A percentile compares a stretch with the other conserved stretches of the same genome.
phyloP scores from a whole-genome alignment of 2,329 filamentous ascomycete species.

The Knufia fluminis region DNA sequence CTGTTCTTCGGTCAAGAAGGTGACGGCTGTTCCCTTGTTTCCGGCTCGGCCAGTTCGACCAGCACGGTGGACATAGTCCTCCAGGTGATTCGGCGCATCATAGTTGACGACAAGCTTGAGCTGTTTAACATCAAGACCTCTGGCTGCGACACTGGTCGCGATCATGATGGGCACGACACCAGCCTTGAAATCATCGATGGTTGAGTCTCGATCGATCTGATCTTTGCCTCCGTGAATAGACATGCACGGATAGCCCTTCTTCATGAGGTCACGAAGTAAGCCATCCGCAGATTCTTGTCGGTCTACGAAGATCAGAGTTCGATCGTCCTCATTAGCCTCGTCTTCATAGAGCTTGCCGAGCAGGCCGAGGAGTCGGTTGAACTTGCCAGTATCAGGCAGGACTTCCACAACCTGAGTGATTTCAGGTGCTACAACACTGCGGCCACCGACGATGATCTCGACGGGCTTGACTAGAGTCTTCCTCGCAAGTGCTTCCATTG shows the following conservation, averaged over 20 bases:
- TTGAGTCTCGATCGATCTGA: constrained; percentile 84
- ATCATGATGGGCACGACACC: constrained; percentile 83
- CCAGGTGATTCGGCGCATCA: constrained; percentile 84
- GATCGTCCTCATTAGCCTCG: constrained; percentile 76
- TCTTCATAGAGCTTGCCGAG: constrained; percentile 69
- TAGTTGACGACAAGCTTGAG: constrained; percentile 94
- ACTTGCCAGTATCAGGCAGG: constrained; percentile 71
- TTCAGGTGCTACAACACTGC: constrained; percentile 56
- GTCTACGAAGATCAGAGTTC: constrained; percentile 84
- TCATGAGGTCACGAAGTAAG: constrained; percentile 65
- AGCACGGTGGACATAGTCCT: constrained; percentile 92
- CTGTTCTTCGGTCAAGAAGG: constrained; percentile 84
- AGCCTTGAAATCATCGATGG: constrained; percentile 86
- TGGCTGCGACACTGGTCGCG: constrained; percentile 89
- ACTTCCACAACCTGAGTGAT: constrained; percentile 92
- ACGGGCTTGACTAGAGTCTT: constrained; percentile 79
- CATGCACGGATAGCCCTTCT: constrained; percentile 81
- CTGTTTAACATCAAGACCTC: constrained; percentile 91
- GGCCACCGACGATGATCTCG: constrained; percentile 85
- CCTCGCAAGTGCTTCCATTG: constrained; percentile 82
- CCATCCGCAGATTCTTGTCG: constrained; percentile 83
- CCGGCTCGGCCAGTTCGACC: constrained; percentile 91
- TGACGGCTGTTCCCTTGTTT: constrained; percentile 89
- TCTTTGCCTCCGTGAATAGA: constrained; percentile 92
- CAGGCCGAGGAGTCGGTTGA: constrained; percentile 72